Evolutionary conservation across 495 filamentous ascomycete species (phyloP).

Genomic region (Talaromyces adpressus): DNA sequence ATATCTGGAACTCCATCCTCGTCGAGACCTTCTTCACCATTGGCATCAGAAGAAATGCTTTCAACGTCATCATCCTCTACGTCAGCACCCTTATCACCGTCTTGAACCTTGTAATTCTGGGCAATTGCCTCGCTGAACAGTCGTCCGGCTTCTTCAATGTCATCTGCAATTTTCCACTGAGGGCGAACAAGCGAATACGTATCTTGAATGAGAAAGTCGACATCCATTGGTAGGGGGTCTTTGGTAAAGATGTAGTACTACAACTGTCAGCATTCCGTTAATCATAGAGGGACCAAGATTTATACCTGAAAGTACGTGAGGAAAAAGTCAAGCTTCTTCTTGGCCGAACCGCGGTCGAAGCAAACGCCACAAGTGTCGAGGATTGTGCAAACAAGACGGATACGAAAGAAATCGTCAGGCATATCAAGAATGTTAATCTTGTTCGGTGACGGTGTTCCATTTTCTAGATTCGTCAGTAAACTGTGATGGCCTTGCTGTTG

Average conservation of each 20-base stretch:
- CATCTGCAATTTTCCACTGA: constrained; percentile 80
- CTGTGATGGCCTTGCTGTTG: not conserved
- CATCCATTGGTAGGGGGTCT: constrained; percentile 87
- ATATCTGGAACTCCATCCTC: constrained; percentile 48
- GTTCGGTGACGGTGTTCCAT: constrained; percentile 74
- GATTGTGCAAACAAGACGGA: constrained; percentile 80
- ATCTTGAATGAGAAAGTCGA: constrained; percentile 95
- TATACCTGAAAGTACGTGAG: constrained; percentile 82
- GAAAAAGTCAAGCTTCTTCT: constrained; percentile 98
- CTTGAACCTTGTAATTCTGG: constrained; percentile 76
- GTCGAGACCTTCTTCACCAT: constrained; percentile 48
- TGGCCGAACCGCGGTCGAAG: constrained; percentile 86
- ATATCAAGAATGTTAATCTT: constrained; percentile 68
- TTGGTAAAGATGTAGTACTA: constrained; percentile 95
- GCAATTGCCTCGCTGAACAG: constrained; percentile 81
- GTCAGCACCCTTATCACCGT: constrained; percentile 58
- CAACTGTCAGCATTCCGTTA: constrained; percentile 14
- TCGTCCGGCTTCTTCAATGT: constrained; percentile 74
- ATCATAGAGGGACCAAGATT: not conserved
- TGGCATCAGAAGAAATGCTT: constrained; percentile 58
- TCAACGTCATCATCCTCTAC: constrained; percentile 57
- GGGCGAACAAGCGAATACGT: constrained; percentile 77
- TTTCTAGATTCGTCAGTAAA: constrained; percentile 32
- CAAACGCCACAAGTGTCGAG: constrained; percentile 95
- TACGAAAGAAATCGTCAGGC: constrained; percentile 92